A percentile compares a stretch with the other conserved stretches of the same genome.
These are phyloP conservation scores for Rhodotorula sp. DNA, from an alignment of 1,284 basidiomycete species.

Conservation along the genomic window DNA sequence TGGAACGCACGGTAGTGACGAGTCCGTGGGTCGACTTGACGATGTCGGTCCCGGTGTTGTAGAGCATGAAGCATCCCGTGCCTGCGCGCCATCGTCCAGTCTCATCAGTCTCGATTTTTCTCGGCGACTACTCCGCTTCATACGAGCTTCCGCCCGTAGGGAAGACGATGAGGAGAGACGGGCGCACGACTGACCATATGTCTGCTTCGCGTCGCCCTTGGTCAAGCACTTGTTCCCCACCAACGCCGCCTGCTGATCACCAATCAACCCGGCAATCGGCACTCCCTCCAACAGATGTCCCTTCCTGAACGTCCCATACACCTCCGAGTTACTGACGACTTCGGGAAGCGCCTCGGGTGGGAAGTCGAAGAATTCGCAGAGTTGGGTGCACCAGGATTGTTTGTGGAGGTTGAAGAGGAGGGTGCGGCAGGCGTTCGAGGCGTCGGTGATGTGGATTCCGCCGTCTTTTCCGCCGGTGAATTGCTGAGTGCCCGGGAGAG, in stretches of 20 bases:
- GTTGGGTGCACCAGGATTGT: conserved; percentile 75
- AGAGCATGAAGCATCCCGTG: conserved; percentile 92
- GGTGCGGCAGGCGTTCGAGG: conserved; percentile 96
- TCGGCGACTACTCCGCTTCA: too few relatives aligned
- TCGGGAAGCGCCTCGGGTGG: conserved; percentile 74
- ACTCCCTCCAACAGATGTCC: conserved; percentile 70
- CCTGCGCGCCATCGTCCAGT: conserved; percentile 52
- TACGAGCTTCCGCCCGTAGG: neutral
- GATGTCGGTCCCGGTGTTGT: conserved; percentile 85
- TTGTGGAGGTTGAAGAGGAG: conserved; percentile 82
- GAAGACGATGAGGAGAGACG: neutral
- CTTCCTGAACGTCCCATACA: conserved; percentile 66
- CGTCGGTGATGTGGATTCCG: conserved; percentile 84
- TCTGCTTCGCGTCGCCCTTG: conserved; percentile 49
- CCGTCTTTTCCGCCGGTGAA: conserved; percentile 68
- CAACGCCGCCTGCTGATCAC: conserved; percentile 94
- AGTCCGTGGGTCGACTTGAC: conserved; percentile 82
- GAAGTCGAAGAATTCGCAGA: conserved; percentile 85
- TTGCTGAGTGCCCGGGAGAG: conserved; percentile 57
- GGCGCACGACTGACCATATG: conserved; percentile 43
- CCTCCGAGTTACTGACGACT: conserved; percentile 86
- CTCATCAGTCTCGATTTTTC: neutral
- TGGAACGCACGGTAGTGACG: conserved; percentile 69
- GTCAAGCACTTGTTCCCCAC: conserved; percentile 91
- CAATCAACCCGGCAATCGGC: conserved; percentile 85